Evolutionary conservation across 164 flowering plant species (phyloP).

Genomic region (Vitis amurensis): DNA sequence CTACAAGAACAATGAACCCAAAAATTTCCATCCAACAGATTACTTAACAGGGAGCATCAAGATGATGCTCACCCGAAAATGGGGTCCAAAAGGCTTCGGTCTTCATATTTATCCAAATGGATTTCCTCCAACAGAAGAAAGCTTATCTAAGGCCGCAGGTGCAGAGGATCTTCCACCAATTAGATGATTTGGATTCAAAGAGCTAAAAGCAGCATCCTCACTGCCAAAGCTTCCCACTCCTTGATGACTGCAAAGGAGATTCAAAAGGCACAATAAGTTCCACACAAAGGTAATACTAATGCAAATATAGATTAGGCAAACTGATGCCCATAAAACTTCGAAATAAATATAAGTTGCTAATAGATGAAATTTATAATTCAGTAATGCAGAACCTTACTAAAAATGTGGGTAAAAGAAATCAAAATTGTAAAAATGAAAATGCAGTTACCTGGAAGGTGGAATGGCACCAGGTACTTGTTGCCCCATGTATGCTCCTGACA

Average conservation of each 20-base stretch:
- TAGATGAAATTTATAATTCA: too few relatives aligned
- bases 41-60: conserved; percentile 24
- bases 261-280: background rate
- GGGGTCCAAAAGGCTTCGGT: conserved; percentile 3
- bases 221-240: conserved; percentile 24
- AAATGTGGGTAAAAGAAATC: background rate
- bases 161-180: conserved; percentile 25
- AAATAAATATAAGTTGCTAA: too few relatives aligned
- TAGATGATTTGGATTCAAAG: conserved; percentile 24
- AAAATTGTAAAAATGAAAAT: background rate
- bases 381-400: too few relatives aligned
- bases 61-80: conserved; percentile 16
- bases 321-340: too few relatives aligned
- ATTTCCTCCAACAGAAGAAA: conserved; percentile 56
- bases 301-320: too few relatives aligned
- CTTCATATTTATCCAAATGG: conserved; percentile 57
- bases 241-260: conserved; percentile 32
- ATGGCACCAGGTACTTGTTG: conserved; percentile 30
- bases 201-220: conserved; percentile 24
- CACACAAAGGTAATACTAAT: background rate
- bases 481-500: conserved; percentile 35
- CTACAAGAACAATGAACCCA: conserved; percentile 19
- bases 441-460: conserved; percentile 30
- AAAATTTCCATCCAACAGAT: conserved; percentile 24
- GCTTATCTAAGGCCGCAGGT: conserved; percentile 36